A percentile compares a stretch with the other conserved stretches of the same genome.
Conservation (phyloP, 2,329 filamentous ascomycete genomes). For the Exophiala mesophila region DNA sequence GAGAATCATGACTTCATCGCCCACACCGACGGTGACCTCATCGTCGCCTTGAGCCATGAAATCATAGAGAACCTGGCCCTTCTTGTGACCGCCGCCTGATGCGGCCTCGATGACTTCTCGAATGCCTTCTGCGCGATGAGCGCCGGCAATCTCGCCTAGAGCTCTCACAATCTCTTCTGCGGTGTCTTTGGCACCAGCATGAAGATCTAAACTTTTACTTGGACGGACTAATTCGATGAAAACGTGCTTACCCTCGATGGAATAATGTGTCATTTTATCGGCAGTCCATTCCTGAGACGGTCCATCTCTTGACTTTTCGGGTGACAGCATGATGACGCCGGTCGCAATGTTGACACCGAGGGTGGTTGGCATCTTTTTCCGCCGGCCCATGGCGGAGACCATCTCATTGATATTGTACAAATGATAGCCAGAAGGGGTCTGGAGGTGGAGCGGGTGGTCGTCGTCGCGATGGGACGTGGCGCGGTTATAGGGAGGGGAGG, state of each 20-base stretch:
- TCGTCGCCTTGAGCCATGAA: constrained; percentile 96
- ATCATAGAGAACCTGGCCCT: constrained; percentile 83
- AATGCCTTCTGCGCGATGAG: constrained; percentile 71
- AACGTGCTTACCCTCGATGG: constrained; percentile 94
- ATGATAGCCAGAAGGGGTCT: constrained; percentile 75
- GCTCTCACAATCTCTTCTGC: constrained; percentile 87
- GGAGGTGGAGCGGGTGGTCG: constrained; percentile 35
- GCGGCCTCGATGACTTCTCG: constrained; percentile 81
- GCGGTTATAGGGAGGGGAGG: constrained; percentile 55
- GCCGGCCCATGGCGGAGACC: constrained; percentile 93
- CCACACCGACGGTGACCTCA: constrained; percentile 84
- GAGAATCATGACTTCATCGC: constrained; percentile 84
- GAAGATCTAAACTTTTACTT: constrained; percentile 93
- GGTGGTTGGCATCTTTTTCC: constrained; percentile 97
- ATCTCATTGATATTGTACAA: constrained; percentile 97
- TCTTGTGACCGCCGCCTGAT: constrained; percentile 65
- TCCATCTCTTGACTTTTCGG: constrained; percentile 76
- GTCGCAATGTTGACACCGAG: constrained; percentile 88
- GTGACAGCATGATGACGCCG: constrained; percentile 83
- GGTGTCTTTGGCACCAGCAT: constrained; percentile 94
- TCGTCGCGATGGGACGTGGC: constrained; percentile 42
- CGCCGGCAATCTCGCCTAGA: constrained; percentile 83
- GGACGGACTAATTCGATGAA: constrained; percentile 89
- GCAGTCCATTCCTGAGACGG: constrained; percentile 89
- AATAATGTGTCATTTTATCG: constrained; percentile 95